A percentile compares a stretch with the other conserved stretches of the same genome.
Conservation (phyloP, 2,329 filamentous ascomycete genomes). For the Acrocalymma vagum region DNA sequence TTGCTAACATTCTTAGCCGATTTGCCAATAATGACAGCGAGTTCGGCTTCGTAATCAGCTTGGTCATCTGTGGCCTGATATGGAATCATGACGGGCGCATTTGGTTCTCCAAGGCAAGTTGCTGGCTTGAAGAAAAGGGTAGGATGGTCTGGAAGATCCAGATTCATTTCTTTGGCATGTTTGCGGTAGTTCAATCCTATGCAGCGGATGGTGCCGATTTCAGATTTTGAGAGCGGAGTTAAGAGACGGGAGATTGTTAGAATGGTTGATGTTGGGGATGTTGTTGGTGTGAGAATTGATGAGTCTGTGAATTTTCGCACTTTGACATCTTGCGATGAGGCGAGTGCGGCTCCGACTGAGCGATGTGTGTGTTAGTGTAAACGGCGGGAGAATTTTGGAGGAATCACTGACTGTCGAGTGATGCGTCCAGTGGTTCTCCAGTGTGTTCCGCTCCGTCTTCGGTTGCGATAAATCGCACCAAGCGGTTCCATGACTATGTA, state of each 20-base stretch:
- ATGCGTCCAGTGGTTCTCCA: constrained; percentile 17
- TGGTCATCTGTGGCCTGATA: constrained; percentile 17
- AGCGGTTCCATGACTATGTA: constrained; percentile 17
- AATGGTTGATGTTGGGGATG: constrained; percentile 11
- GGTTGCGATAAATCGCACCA: constrained; percentile 23
- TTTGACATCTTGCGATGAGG: constrained; percentile 9
- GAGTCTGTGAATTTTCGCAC: constrained; percentile 17
- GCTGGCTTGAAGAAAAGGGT: constrained; percentile 29
- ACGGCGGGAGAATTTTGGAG: background rate
- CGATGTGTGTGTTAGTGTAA: background rate
- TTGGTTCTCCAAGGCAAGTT: constrained; percentile 17
- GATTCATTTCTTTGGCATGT: constrained; percentile 24
- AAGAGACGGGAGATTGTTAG: constrained; percentile 27
- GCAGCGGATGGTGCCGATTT: constrained; percentile 55
- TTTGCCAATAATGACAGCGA: constrained; percentile 57
- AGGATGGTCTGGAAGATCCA: constrained; percentile 19
- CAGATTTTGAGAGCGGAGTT: constrained; percentile 42
- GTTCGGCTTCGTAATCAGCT: constrained; percentile 31
- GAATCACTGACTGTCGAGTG: constrained; percentile 16
- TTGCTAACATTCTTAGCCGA: constrained; percentile 56
- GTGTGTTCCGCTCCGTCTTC: constrained; percentile 23
- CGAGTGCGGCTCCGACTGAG: constrained; percentile 22
- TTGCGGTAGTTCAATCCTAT: constrained; percentile 53
- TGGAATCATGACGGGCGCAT: constrained; percentile 19
- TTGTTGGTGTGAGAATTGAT: constrained; percentile 9